Evolutionary conservation across 108 stramenopile species (phyloP), one percentile per base, ranked within the genome.

Genomic region (Skeletonema tropicum): DNA sequence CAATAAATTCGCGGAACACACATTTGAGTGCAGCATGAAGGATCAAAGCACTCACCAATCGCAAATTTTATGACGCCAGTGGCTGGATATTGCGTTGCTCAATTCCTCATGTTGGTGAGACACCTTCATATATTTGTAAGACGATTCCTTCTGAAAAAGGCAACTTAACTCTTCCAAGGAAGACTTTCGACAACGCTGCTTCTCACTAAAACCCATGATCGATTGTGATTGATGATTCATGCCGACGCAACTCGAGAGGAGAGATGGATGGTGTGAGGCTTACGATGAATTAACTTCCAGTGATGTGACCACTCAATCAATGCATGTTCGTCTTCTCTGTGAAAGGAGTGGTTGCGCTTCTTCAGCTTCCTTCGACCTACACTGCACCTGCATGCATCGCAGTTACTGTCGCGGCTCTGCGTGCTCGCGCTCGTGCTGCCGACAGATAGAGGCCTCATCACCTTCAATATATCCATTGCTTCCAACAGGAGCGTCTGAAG

Each of bases 1-100:
- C 52, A 55, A 10, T 9, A 23, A 0, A n/a, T 45, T 45, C 15
- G 42, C 8, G 30, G n/a, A 2, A 67, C 21, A 64, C 39, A n/a
- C 35, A 26, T 26, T 2, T 15, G 23, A 3, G 6, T 23, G 14
- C n/a, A 33, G 17, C n/a, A 17, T 23, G 38, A 57, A 2, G 17
- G 2, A 11, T 17, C 26, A 29, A 11, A 3, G 11, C 19, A 32
- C 60, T 71, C 70, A 85, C 89, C 89, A 89, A 39, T 89, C 85
- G 59, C 86, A 87, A 29, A 89, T 71, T 45, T 74, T 80, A 12
- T 79, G 73, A 61, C 89, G 85, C 87, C 87, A 87, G 23, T 55
- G 52, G 23, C 19, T 55, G 9, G 21, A 23, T 33, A 36, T 59
- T 48, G 52, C 19, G 23, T 3, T 45, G 42, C 2, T 12, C 39